phyloP scores from a whole-genome alignment of 345 rosid genomes.

The Noccaea caerulescens region DNA sequence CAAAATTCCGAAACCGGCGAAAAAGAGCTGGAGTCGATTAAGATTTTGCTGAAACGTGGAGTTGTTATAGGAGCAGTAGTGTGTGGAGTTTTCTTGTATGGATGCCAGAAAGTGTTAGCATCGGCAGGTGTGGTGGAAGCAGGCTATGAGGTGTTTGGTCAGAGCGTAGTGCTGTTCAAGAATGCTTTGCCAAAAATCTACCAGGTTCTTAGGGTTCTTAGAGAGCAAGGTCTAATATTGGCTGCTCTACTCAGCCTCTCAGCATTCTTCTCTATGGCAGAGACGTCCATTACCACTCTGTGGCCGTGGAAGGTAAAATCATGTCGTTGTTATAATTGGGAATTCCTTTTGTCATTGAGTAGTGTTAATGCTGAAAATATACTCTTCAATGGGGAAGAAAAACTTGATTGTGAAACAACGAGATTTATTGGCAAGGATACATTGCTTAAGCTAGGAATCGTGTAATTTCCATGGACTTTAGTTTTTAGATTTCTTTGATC shows the following conservation, averaged over 20 bases:
- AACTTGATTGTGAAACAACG: slow-evolving; percentile 10
- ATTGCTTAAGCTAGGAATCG: neutral
- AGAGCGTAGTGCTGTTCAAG: slow-evolving; percentile 59
- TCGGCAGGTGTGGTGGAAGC: slow-evolving; percentile 69
- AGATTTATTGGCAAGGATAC: slow-evolving; percentile 7
- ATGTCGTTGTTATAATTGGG: neutral
- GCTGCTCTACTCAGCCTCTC: slow-evolving; percentile 76
- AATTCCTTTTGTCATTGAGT: neutral
- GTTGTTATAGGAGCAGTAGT: slow-evolving; percentile 64
- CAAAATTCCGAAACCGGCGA: slow-evolving; percentile 20
- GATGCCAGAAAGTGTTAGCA: slow-evolving; percentile 68
- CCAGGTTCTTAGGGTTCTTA: slow-evolving; percentile 69
- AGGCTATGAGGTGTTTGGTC: slow-evolving; percentile 71
- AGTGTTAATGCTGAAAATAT: slow-evolving; percentile 7
- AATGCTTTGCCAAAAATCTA: slow-evolving; percentile 74
- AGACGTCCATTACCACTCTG: slow-evolving; percentile 86
- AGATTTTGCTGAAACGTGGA: slow-evolving; percentile 55
- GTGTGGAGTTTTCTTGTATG: slow-evolving; percentile 61
- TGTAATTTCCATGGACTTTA: slow-evolving; percentile 1
- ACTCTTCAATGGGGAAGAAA: neutral
- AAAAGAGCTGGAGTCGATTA: slow-evolving; percentile 46
- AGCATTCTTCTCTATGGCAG: slow-evolving; percentile 96
- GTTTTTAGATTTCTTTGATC: slow-evolving; percentile 20
- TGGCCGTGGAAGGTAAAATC: slow-evolving; percentile 93
- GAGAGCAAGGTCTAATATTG: slow-evolving; percentile 81